These are phyloP conservation scores for Citrus inodora DNA, from an alignment of 345 rosid species.

Conservation along the genomic window DNA sequence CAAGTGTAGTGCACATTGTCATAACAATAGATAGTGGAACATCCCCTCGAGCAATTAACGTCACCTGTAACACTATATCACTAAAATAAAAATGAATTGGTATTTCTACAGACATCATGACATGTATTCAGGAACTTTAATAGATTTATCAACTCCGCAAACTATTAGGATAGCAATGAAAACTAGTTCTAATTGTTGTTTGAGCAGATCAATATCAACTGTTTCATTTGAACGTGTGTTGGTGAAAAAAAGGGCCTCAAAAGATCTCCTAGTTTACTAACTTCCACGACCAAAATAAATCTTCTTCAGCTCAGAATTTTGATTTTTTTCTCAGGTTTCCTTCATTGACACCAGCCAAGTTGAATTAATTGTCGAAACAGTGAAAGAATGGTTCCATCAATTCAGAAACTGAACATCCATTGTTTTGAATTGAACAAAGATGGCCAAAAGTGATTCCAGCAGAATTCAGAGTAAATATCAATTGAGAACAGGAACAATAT, in stretches of 20 bases:
- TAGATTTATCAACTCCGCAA: not conserved
- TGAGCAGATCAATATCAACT: not conserved
- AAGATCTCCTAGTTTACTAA: not conserved
- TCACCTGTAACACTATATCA: conserved; percentile 58
- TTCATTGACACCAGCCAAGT: not conserved
- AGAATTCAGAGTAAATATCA: not conserved
- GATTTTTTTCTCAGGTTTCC: not conserved
- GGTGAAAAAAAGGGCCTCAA: not conserved
- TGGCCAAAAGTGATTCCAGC: not conserved
- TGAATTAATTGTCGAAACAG: not conserved
- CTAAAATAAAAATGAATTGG: conserved; percentile 21
- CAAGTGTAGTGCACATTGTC: conserved; percentile 62
- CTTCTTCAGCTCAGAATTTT: not conserved
- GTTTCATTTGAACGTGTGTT: not conserved
- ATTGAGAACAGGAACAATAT: not conserved
- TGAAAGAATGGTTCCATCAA: not conserved
- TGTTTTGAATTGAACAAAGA: too few species aligned
- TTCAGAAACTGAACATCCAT: too few species aligned
- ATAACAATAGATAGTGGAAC: conserved; percentile 59
- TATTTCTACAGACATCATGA: not conserved
- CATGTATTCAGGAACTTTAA: not conserved
- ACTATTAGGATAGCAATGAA: not conserved
- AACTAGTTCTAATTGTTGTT: not conserved
- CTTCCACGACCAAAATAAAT: not conserved
- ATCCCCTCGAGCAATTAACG: conserved; percentile 66